Conservation (phyloP, 805 yeast genomes). For the Lachancea fermentati region DNA sequence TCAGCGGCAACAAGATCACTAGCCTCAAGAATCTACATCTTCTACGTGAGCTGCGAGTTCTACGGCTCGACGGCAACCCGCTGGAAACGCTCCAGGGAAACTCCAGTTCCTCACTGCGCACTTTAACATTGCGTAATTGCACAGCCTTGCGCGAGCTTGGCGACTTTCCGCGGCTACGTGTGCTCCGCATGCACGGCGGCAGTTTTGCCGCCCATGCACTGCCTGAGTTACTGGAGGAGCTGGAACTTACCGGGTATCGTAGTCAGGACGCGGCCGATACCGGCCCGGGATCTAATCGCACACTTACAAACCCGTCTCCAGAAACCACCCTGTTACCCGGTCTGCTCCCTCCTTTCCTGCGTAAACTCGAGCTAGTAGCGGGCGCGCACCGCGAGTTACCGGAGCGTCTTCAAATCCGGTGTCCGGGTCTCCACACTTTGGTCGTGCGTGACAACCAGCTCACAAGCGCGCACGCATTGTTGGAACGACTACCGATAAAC, state of each 20-base stretch:
- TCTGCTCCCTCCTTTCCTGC: conserved; percentile 5
- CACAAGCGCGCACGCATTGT: conserved; percentile 1
- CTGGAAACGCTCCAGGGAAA: conserved; percentile 13
- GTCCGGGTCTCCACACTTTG: conserved; percentile 7
- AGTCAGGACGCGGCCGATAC: no score
- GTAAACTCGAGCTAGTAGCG: conserved; percentile 5
- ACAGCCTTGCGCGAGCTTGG: conserved; percentile 5
- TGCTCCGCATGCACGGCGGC: conserved; percentile 7
- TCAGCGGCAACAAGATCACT: conserved; percentile 21
- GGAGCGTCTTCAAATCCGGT: conserved; percentile 1
- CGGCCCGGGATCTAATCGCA: no score
- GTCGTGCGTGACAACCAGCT: conserved; percentile 5
- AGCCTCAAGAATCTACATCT: conserved; percentile 17
- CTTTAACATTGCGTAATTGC: conserved; percentile 1
- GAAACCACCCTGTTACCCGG: conserved; percentile 1
- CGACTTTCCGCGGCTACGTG: conserved; percentile 8
- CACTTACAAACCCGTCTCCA: no score
- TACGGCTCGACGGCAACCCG: conserved; percentile 24
- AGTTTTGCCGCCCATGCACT: conserved; percentile 3
- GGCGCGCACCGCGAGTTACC: conserved; percentile 3
- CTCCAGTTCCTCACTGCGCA: conserved; percentile 2
- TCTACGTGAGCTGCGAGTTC: conserved; percentile 15
- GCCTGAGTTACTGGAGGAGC: conserved; percentile 8
- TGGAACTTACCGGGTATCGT: conserved; percentile 11
- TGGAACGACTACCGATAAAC: conserved; percentile 11